These are phyloP conservation scores for Pleurotus giganteus DNA, from an alignment of 768 basidiomycete genomes.

Conservation along the genomic window DNA sequence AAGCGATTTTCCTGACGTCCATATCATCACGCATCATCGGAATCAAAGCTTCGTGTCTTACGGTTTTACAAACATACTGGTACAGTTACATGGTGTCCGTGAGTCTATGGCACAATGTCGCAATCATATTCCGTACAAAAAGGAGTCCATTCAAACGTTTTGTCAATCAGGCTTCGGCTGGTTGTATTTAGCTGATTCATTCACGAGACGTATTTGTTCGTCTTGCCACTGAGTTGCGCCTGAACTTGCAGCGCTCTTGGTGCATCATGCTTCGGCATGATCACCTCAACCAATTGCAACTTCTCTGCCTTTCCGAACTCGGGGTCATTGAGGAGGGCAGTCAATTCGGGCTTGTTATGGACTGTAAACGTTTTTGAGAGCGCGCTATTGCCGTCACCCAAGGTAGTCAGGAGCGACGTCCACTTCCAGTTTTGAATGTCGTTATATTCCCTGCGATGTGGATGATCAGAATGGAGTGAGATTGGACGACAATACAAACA, in stretches of 20 bases:
- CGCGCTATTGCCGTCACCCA: constrained; percentile 52
- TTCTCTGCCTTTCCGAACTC: constrained; percentile 61
- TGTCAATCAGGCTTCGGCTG: no score
- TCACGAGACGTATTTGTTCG: constrained; percentile 38
- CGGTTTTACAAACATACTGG: no score
- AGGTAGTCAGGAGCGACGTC: constrained; percentile 57
- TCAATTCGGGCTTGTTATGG: constrained; percentile 63
- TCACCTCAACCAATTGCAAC: constrained; percentile 79
- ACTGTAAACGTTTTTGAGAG: constrained; percentile 65
- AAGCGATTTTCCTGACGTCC: no score
- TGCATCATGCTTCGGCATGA: constrained; percentile 73
- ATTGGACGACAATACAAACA: constrained; percentile 8
- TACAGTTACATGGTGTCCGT: no score
- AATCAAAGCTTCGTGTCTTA: no score
- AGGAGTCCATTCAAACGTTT: no score
- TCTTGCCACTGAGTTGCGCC: constrained; percentile 51
- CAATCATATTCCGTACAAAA: no score
- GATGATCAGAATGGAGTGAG: not conserved
- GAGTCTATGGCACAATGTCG: not conserved
- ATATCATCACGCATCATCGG: no score
- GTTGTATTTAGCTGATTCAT: not conserved
- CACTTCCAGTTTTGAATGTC: constrained; percentile 83
- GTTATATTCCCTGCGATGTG: constrained; percentile 67
- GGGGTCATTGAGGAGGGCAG: constrained; percentile 59
- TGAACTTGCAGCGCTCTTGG: constrained; percentile 60